Conservation (phyloP, 352 stramenopile species). For the Saprolegnia parasitica region DNA sequence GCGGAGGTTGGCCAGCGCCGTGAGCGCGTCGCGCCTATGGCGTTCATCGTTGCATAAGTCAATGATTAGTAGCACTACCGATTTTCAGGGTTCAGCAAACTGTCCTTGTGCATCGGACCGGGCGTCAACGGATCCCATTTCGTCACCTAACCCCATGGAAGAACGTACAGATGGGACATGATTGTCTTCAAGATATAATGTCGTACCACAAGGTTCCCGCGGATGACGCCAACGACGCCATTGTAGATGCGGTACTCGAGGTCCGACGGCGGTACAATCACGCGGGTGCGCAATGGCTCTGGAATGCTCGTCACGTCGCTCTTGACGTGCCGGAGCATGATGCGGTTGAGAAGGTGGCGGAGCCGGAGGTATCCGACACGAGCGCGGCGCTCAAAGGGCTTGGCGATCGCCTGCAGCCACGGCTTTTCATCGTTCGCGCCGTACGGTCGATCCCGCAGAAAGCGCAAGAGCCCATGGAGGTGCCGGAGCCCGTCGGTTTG, state of each 20-base stretch:
- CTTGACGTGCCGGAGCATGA: slow-evolving; percentile 96
- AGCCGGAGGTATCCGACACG: slow-evolving; percentile 64
- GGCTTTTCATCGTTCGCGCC: slow-evolving; percentile 62
- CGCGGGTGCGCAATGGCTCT: slow-evolving; percentile 43
- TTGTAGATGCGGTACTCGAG: slow-evolving; percentile 73
- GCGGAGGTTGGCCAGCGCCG: slow-evolving; percentile 58
- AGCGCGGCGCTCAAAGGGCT: slow-evolving; percentile 62
- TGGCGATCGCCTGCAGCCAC: slow-evolving; percentile 72
- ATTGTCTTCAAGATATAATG: no score
- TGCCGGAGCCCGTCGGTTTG: slow-evolving; percentile 82
- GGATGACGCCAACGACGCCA: slow-evolving; percentile 50
- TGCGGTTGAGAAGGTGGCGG: slow-evolving; percentile 73
- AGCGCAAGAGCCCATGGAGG: slow-evolving; percentile 87
- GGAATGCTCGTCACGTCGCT: slow-evolving; percentile 72
- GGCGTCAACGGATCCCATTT: slow-evolving; percentile 63
- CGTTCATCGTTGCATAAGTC: not conserved
- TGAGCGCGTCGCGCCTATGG: slow-evolving; percentile 41
- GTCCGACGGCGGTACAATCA: slow-evolving; percentile 62
- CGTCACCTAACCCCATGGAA: slow-evolving; percentile 35
- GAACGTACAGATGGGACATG: not conserved
- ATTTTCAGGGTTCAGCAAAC: slow-evolving; percentile 71
- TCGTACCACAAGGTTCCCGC: slow-evolving; percentile 53
- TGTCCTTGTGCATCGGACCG: slow-evolving; percentile 59
- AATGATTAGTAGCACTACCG: slow-evolving; percentile 27
- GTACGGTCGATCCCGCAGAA: slow-evolving; percentile 87